Evolutionary conservation across 2,329 filamentous ascomycete genomes (phyloP).

Genomic region (Alternaria incomplexa): DNA sequence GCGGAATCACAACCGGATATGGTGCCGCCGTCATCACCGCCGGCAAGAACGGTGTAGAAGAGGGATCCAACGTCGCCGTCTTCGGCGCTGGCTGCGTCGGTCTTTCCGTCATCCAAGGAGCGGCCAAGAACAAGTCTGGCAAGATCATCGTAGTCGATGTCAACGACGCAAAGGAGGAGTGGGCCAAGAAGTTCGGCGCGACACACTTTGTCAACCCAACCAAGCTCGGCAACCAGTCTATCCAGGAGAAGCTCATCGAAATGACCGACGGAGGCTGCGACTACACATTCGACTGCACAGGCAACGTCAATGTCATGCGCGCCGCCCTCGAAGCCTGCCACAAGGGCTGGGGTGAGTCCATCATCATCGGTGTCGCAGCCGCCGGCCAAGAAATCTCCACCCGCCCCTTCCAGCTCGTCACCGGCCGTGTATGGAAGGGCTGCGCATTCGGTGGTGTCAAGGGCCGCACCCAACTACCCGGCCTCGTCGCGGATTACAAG

Average conservation of each 20-base stretch:
- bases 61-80: conserved; percentile 86
- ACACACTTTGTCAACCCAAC: conserved; percentile 94
- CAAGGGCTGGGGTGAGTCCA: conserved; percentile 98
- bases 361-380: conserved; percentile 96
- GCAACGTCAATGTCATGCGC: conserved; percentile 95
- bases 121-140: conserved; percentile 79
- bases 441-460: conserved; percentile 99
- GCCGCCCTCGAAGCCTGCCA: conserved; percentile 96
- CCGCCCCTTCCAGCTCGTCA: conserved; percentile 97
- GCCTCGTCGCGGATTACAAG: conserved; percentile 88
- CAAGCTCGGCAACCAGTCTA: conserved; percentile 71
- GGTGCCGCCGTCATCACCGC: conserved; percentile 94
- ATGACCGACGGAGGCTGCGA: conserved; percentile 98
- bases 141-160: conserved; percentile 81
- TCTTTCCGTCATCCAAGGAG: conserved; percentile 92
- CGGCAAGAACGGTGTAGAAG: conserved; percentile 71
- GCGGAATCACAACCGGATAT: conserved; percentile 98
- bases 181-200: conserved; percentile 92
- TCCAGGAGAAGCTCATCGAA: conserved; percentile 92
- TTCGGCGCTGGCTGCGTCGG: conserved; percentile 97
- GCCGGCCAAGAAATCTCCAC: conserved; percentile 96
- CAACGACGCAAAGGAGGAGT: conserved; percentile 89
- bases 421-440: conserved; percentile 95
- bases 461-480: conserved; percentile 88
- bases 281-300: conserved; percentile 99